phyloP scores from a whole-genome alignment of 164 flowering plant species.

The Vitis riparia region DNA sequence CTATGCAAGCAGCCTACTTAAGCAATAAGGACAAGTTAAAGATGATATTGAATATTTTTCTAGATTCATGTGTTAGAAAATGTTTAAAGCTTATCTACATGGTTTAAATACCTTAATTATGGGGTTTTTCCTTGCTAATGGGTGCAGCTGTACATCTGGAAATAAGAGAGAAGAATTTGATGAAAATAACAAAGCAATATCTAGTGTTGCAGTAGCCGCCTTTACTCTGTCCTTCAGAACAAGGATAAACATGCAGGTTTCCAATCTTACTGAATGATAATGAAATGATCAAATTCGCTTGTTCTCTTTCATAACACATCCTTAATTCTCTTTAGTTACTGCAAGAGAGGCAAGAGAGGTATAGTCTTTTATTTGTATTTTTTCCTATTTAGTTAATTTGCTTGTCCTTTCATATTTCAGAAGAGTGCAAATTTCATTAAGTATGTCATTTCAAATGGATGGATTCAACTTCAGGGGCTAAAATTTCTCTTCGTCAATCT shows the following conservation, averaged over 20 bases:
- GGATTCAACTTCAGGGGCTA: slow-evolving; percentile 53
- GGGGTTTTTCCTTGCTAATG: slow-evolving; percentile 8
- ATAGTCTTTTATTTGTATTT: neutral
- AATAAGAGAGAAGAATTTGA: slow-evolving; percentile 30
- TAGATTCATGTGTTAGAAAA: neutral
- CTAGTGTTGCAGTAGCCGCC: slow-evolving; percentile 46
- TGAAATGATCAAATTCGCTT: neutral
- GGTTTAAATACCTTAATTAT: neutral
- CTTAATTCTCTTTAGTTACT: neutral
- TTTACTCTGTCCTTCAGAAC: slow-evolving; percentile 46
- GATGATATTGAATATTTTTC: neutral
- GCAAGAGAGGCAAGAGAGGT: neutral
- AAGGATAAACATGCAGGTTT: slow-evolving; percentile 45
- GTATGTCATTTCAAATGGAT: slow-evolving; percentile 43
- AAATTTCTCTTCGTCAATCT: slow-evolving; percentile 55
- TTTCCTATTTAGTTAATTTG: slow-evolving; percentile 7
- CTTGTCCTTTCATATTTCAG: slow-evolving; percentile 40
- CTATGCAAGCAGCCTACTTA: neutral
- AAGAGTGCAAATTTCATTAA: slow-evolving; percentile 38
- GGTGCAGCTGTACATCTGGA: slow-evolving; percentile 30
- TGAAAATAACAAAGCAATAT: slow-evolving; percentile 24
- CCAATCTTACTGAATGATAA: neutral
- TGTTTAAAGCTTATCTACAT: neutral
- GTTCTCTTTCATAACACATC: neutral
- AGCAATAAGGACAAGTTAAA: neutral